A percentile compares a stretch with the other conserved stretches of the same genome.
phyloP scores from a whole-genome alignment of 2,329 filamentous ascomycete species.

The Fusarium sp. region DNA sequence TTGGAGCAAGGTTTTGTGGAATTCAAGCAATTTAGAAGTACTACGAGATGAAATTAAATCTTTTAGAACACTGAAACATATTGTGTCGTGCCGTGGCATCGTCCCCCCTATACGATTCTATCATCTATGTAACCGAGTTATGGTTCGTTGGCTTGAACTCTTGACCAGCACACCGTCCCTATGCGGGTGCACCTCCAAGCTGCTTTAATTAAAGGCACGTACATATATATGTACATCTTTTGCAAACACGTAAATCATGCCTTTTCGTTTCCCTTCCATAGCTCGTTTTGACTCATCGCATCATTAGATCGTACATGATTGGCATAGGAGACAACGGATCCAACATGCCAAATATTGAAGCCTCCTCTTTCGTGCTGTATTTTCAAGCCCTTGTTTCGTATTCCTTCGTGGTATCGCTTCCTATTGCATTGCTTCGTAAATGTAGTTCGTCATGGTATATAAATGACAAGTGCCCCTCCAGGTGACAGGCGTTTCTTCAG shows the following conservation, averaged over 20 bases:
- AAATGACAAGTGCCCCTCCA: conserved; percentile 10
- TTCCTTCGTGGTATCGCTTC: conserved; percentile 34
- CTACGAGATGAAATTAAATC: conserved; percentile 47
- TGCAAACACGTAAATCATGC: background rate
- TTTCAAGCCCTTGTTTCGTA: conserved; percentile 8
- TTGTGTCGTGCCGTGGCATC: conserved; percentile 9
- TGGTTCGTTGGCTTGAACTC: conserved; percentile 12
- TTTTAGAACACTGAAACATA: conserved; percentile 40
- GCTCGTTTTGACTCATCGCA: conserved; percentile 11
- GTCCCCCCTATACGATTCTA: conserved; percentile 20
- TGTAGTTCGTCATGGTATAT: conserved; percentile 38
- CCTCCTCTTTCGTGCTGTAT: conserved; percentile 1
- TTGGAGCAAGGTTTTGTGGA: conserved; percentile 45
- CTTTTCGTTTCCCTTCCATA: conserved; percentile 5
- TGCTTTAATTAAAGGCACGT: background rate
- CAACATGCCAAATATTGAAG: conserved; percentile 18
- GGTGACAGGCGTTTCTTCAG: conserved; percentile 2
- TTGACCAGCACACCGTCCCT: conserved; percentile 9
- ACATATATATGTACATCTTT: background rate
- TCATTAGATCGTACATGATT: conserved; percentile 21
- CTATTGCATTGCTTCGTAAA: conserved; percentile 46
- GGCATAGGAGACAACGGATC: conserved; percentile 1
- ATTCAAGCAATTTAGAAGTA: conserved; percentile 47
- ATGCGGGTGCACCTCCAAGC: conserved; percentile 2
- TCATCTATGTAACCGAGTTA: conserved; percentile 18